Base-by-base conservation (phyloP, 1,284 basidiomycete species). In the Ustilago lituana region DNA sequence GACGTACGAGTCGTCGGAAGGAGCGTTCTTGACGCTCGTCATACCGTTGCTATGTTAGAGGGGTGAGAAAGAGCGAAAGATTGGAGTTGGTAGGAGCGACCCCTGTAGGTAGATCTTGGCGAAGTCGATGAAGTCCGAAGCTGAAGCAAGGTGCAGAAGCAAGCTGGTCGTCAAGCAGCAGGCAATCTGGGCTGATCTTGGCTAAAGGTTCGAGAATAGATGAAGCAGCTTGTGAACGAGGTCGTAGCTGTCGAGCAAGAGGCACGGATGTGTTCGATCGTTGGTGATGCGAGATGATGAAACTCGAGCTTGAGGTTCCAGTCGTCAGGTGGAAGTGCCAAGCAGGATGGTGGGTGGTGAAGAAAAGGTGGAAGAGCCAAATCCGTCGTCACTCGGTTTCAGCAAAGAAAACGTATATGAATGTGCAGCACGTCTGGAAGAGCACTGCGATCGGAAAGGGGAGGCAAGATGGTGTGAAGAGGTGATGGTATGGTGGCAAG, bases 1-100 rank as follows among this genome's bases (percentile, higher is more conserved):
- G 50, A 70, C 67, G 40, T 58, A 70, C 48, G 57, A 61, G 58
- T 70, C 67, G 55, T 70, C 67, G 11, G 67, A 70, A 46, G 67
- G 67, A 19, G 58, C 19, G 53, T 59, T 64, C 46, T 70, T 65
- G 49, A 46, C 40, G 46, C 46, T 35, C 36, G 67, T 57, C 67
- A 70, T 65, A 46, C 8, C 61, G 47, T 24, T 14, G 22, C 14
- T 14, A 5, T 20, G 52, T n/a, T 22, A 33, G 29, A 12, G 47
- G 32, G 20, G 32, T 19, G 1, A 15, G 20, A 17, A 8, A 26
- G 26, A 26, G 17, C 5, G 14, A 27, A 15, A 29, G 32, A 37
- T 20, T 2, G 19, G 38, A 23, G 45, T 47, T 8, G 31, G 26
- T 12, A 14, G 29, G n/a, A n/a, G n/a, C n/a, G n/a, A n/a, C n/a